These are phyloP conservation scores for Acacia crassicarpa DNA, from an alignment of 306 rosid genomes.

Conservation along the genomic window DNA sequence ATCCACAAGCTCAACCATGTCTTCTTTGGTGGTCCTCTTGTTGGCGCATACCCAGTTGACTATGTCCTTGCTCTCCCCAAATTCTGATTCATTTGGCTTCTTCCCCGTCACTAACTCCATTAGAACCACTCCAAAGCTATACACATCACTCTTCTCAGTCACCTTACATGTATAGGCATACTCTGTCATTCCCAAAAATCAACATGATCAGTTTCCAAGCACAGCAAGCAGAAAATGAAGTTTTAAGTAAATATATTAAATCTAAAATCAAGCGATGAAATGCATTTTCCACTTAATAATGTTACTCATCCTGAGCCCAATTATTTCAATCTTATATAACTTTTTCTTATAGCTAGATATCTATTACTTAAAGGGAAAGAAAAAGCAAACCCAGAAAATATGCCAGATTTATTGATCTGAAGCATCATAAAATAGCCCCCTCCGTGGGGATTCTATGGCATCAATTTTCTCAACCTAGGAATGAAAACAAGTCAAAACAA, in stretches of 20 bases:
- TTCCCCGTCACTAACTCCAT: slow-evolving; percentile 67
- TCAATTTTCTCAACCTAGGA: background rate
- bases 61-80: slow-evolving; percentile 61
- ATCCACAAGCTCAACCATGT: slow-evolving; percentile 43
- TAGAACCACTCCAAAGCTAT: slow-evolving; percentile 69
- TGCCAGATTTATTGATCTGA: background rate
- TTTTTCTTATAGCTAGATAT: background rate
- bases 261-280: background rate
- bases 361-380: background rate
- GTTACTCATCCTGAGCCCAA: background rate
- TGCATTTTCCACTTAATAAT: background rate
- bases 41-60: slow-evolving; percentile 55
- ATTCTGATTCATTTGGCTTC: slow-evolving; percentile 49
- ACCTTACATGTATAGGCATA: slow-evolving; percentile 63
- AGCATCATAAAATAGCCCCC: background rate
- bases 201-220: slow-evolving; percentile 11
- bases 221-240: background rate
- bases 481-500: background rate
- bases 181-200: slow-evolving; percentile 42
- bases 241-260: background rate
- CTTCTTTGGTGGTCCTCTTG: slow-evolving; percentile 27
- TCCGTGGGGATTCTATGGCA: background rate
- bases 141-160: slow-evolving; percentile 68
- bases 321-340: background rate
- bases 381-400: background rate